Base-by-base conservation (phyloP, 306 rosid species). In the Gillenia trifoliata region DNA sequence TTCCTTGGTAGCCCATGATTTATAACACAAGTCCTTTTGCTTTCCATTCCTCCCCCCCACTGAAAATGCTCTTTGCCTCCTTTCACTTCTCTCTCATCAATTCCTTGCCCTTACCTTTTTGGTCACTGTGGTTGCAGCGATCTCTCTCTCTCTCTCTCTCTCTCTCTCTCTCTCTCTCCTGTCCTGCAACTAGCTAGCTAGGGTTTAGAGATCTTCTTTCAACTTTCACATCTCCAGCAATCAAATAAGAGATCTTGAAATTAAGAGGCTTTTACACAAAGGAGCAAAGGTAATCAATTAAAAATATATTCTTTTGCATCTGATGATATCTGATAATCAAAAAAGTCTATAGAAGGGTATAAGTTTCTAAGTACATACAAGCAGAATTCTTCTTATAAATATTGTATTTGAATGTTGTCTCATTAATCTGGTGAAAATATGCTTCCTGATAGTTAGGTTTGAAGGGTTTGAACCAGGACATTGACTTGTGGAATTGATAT, bases 11-110 rank as follows among this genome's bases (percentile, higher is more conserved):
- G 43, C 75, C 73, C 72, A 55, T 71, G 28, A 64, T 77, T 56
- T 76, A 74, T 82, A 73, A n/a, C 79, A 43, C 66, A 77, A 77
- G 82, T 70, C 81, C 66, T 83, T 70, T 71, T 66, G 31, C 34
- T 36, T 67, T 65, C 40, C 29, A n/a, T 64, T 30, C 47, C 52
- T 3, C 49, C 65, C 45, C 57, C 75, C 60, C 75, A 38, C 79
- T 41, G 74, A 80, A 86, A 86, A 56, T 89, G 91, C 92, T 89
- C 84, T 84, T 87, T 92, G 98, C 89, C 93, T 77, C 92, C 82
- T 25, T 72, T 76, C 84, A 75, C 71, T 52, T 78, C 72, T 61
- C 72, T 78, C 55, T 84, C 81, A 77, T 57, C 30, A 15, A 22
- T 71, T 36, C 38, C 54, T 36, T 22, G 40, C 40, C 40, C 68